Percentiles rank a stretch among this genome's conserved stretches.
phyloP scores from a whole-genome alignment of 768 basidiomycete species.

The Tylopilus vinaceipallidus region DNA sequence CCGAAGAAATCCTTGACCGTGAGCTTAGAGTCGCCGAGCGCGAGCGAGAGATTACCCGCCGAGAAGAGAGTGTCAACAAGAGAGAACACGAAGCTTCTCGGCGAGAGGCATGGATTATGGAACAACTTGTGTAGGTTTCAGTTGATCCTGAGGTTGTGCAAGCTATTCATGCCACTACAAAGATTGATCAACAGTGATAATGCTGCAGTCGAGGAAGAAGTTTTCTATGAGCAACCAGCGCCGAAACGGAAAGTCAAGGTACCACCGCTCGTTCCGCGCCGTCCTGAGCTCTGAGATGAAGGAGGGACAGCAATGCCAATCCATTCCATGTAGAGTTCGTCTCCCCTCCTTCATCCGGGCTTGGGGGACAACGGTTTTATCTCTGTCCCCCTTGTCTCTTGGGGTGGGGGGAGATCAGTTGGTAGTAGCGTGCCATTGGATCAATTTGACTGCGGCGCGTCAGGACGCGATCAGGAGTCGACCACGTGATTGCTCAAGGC shows the following conservation, averaged over 20 bases:
- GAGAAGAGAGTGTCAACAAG: slow-evolving; percentile 82
- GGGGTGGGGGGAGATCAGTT: slow-evolving; percentile 37
- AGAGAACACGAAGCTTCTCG: slow-evolving; percentile 85
- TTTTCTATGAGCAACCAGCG: slow-evolving; percentile 68
- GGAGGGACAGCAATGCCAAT: slow-evolving; percentile 48
- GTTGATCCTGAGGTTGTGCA: background rate
- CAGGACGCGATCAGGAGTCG: slow-evolving; percentile 21
- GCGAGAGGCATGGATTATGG: slow-evolving; percentile 91
- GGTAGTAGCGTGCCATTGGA: slow-evolving; percentile 24
- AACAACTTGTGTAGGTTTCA: slow-evolving; percentile 75
- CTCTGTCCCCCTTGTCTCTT: slow-evolving; percentile 74
- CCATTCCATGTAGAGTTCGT: slow-evolving; percentile 65
- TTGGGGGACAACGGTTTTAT: slow-evolving; percentile 78
- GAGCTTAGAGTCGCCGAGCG: slow-evolving; percentile 84
- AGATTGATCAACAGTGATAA: slow-evolving; percentile 71
- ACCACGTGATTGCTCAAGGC: slow-evolving; percentile 32
- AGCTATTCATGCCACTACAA: slow-evolving; percentile 6
- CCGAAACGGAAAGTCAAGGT: slow-evolving; percentile 85
- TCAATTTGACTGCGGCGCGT: slow-evolving; percentile 34
- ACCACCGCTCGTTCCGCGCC: slow-evolving; percentile 79
- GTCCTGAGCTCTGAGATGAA: slow-evolving; percentile 95
- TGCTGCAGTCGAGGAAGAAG: slow-evolving; percentile 74
- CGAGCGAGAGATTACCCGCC: slow-evolving; percentile 82
- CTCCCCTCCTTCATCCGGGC: slow-evolving; percentile 87
- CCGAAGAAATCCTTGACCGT: slow-evolving; percentile 80